A percentile compares a stretch with the other conserved stretches of the same genome.
These are phyloP conservation scores for Collybiopsis luxurians DNA, from an alignment of 768 basidiomycete species.

Conservation along the genomic window DNA sequence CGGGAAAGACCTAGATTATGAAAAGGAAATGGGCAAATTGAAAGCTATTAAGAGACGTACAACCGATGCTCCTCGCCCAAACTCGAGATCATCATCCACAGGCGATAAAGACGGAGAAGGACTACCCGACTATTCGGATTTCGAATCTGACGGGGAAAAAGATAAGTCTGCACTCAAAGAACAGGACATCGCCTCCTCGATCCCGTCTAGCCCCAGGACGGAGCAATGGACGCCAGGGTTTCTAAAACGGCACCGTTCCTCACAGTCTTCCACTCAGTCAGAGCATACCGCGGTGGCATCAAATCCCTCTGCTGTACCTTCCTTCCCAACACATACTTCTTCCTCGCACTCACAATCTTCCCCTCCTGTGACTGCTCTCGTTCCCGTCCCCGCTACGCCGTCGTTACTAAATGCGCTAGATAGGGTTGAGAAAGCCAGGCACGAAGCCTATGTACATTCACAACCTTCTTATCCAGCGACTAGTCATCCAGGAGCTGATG, in stretches of 20 bases:
- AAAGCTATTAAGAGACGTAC: constrained; percentile 22
- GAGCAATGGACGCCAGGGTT: constrained; percentile 50
- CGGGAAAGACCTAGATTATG: constrained; percentile 26
- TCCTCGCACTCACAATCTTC: no score
- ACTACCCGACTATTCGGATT: constrained; percentile 43
- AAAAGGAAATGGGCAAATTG: constrained; percentile 40
- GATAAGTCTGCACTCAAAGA: constrained; percentile 11
- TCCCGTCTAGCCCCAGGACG: neutral
- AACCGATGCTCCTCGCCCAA: neutral
- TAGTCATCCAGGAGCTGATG: neutral
- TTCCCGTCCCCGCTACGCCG: constrained; percentile 48
- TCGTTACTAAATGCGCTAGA: constrained; percentile 65
- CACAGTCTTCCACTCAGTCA: constrained; percentile 1
- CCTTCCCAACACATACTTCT: neutral
- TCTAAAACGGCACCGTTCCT: constrained; percentile 28
- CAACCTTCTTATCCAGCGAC: neutral
- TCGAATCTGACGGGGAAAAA: constrained; percentile 39
- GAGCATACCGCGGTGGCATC: constrained; percentile 13
- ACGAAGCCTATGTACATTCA: constrained; percentile 37
- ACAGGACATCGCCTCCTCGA: neutral
- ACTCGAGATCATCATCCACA: constrained; percentile 13
- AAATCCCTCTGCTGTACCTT: neutral
- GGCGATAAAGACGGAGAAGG: constrained; percentile 15
- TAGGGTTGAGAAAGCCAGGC: constrained; percentile 54
- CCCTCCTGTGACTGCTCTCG: neutral